Evolutionary conservation across 2,329 filamentous ascomycete species (phyloP).

Genomic region (Arthrobotrys conoides): DNA sequence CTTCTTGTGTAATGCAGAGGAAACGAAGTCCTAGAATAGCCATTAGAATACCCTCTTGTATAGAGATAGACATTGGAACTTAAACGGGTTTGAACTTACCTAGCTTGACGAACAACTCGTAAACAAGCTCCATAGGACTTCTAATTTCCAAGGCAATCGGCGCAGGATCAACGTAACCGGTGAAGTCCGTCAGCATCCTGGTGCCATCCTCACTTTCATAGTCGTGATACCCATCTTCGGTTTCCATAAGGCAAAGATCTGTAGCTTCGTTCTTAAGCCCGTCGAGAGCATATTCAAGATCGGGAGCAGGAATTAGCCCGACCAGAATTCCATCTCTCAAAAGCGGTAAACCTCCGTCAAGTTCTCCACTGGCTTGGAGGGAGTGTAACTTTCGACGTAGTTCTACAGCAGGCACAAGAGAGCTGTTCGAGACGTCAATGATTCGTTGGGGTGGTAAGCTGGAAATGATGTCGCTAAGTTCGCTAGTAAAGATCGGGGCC

Average conservation of each 20-base stretch:
- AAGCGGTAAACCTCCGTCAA: constrained; percentile 92
- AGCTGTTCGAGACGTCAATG: constrained; percentile 89
- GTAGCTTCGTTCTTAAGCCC: constrained; percentile 81
- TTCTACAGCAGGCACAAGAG: constrained; percentile 81
- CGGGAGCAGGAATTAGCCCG: constrained; percentile 91
- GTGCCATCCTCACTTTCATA: constrained; percentile 74
- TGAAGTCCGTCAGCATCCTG: constrained; percentile 84
- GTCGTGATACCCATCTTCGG: constrained; percentile 70
- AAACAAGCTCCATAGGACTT: constrained; percentile 93
- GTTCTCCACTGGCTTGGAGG: constrained; percentile 86
- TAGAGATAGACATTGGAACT: not conserved
- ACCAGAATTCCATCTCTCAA: constrained; percentile 83
- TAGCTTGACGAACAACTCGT: constrained; percentile 95
- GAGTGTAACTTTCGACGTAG: constrained; percentile 85
- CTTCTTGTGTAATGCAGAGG: constrained; percentile 88
- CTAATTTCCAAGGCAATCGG: constrained; percentile 89
- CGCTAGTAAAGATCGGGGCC: constrained; percentile 89
- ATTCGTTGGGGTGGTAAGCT: constrained; percentile 80
- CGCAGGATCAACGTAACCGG: constrained; percentile 89
- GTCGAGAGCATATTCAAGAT: constrained; percentile 93
- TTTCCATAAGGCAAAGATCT: constrained; percentile 84
- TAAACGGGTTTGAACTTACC: constrained; percentile 27
- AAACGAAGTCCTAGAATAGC: constrained; percentile 78
- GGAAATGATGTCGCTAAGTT: constrained; percentile 87
- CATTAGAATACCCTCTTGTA: constrained; percentile 17